These are phyloP conservation scores for Aspergillus sp. DNA, from an alignment of 2,329 filamentous ascomycete genomes.

Conservation along the genomic window DNA sequence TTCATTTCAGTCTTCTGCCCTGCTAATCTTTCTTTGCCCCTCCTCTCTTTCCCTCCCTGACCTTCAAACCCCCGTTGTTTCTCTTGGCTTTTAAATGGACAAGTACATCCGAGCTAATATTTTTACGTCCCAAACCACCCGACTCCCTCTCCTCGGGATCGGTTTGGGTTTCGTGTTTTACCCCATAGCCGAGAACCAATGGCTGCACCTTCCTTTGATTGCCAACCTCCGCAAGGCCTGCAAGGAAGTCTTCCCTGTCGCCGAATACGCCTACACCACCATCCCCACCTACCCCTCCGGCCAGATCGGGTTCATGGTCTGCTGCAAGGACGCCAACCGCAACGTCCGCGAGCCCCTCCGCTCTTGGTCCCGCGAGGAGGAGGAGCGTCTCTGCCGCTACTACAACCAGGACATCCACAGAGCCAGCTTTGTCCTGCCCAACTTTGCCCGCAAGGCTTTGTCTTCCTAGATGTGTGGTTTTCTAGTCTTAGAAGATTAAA, in stretches of 20 bases:
- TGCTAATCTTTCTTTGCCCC: conserved; percentile 7
- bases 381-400: conserved; percentile 90
- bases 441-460: conserved; percentile 76
- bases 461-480: conserved; percentile 8
- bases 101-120: conserved; percentile 15
- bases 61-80: background rate
- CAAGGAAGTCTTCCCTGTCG: conserved; percentile 93
- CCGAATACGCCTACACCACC: conserved; percentile 96
- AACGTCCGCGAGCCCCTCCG: conserved; percentile 83
- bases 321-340: conserved; percentile 84
- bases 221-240: conserved; percentile 93
- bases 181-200: conserved; percentile 87
- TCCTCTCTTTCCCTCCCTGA: conserved; percentile 5
- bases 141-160: conserved; percentile 22
- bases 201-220: conserved; percentile 94
- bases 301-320: conserved; percentile 99
- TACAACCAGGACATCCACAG: conserved; percentile 97
- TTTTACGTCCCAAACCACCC: conserved; percentile 24
- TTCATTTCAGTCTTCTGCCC: conserved; percentile 41
- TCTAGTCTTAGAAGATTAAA: too few relatives aligned
- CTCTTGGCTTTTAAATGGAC: conserved; percentile 2
- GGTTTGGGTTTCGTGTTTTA: conserved; percentile 26
- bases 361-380: conserved; percentile 77
- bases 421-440: conserved; percentile 88
- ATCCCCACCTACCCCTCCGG: conserved; percentile 98